These are phyloP conservation scores for Trichoderma endophyticum DNA, from an alignment of 2,329 filamentous ascomycete genomes.

Conservation along the genomic window DNA sequence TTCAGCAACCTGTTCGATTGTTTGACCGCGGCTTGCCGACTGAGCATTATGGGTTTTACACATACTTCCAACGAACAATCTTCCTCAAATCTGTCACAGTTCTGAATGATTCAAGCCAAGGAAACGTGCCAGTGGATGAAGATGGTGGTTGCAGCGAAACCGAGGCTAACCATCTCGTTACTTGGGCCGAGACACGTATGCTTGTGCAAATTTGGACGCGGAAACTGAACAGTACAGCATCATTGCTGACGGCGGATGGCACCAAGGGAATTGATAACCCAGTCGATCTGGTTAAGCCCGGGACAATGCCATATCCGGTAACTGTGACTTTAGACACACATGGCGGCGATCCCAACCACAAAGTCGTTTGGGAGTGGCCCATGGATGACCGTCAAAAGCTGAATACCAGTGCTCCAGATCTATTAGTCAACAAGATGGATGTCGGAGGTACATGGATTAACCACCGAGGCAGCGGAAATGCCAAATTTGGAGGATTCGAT, in stretches of 20 bases:
- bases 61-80: conserved; percentile 83
- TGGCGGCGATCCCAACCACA: conserved; percentile 51
- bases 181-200: conserved; percentile 59
- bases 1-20: conserved; percentile 75
- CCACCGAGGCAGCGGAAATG: conserved; percentile 41
- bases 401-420: conserved; percentile 39
- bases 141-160: conserved; percentile 53
- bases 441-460: conserved; percentile 55
- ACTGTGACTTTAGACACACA: conserved; percentile 61
- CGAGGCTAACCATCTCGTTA: conserved; percentile 55
- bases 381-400: conserved; percentile 48
- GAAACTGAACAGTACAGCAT: conserved; percentile 43
- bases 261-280: conserved; percentile 29
- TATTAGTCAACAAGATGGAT: conserved; percentile 49
- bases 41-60: conserved; percentile 94
- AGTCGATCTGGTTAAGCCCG: conserved; percentile 43
- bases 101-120: conserved; percentile 44
- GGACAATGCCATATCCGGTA: conserved; percentile 62
- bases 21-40: conserved; percentile 76
- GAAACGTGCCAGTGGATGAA: conserved; percentile 45
- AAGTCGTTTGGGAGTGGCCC: conserved; percentile 53
- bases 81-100: conserved; percentile 64
- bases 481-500: conserved; percentile 57
- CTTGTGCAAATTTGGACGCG: conserved; percentile 66
- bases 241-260: conserved; percentile 30